phyloP scores from a whole-genome alignment of 306 rosid species.

The Malus fusca region DNA sequence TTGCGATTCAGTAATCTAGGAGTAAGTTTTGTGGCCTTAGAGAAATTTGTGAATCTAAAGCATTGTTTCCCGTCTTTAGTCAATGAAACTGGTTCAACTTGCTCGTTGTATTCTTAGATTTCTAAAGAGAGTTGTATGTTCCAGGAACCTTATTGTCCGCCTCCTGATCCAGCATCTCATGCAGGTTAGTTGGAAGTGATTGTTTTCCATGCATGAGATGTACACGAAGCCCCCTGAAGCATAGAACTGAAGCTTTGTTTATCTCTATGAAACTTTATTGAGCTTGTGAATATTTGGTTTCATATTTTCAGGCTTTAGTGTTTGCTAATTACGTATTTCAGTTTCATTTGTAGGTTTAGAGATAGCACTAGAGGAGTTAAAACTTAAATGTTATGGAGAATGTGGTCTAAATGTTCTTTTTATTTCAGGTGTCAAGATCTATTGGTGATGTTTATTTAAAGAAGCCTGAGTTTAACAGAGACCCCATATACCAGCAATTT shows the following conservation, averaged over 20 bases:
- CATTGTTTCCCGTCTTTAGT: not conserved
- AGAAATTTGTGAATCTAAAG: not conserved
- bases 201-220: slow-evolving; percentile 7
- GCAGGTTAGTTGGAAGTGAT: slow-evolving; percentile 9
- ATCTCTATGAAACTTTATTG: not conserved
- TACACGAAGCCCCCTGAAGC: not conserved
- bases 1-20: not conserved
- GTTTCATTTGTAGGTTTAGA: not conserved
- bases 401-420: not conserved
- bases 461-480: slow-evolving; percentile 72
- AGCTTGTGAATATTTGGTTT: not conserved
- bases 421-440: slow-evolving; percentile 82
- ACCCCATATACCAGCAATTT: slow-evolving; percentile 65
- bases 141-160: slow-evolving; percentile 5
- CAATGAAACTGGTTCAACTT: not conserved
- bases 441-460: slow-evolving; percentile 88
- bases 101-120: not conserved
- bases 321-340: not conserved
- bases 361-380: not conserved
- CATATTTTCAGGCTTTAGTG: not conserved
- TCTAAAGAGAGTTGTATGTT: slow-evolving; percentile 6
- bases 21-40: not conserved
- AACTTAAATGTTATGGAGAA: slow-evolving; percentile 11
- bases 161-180: slow-evolving; percentile 17
- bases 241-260: not conserved